These are phyloP conservation scores for Apiotrichum porosum DNA, from an alignment of 1,284 basidiomycete genomes.

Conservation along the genomic window DNA sequence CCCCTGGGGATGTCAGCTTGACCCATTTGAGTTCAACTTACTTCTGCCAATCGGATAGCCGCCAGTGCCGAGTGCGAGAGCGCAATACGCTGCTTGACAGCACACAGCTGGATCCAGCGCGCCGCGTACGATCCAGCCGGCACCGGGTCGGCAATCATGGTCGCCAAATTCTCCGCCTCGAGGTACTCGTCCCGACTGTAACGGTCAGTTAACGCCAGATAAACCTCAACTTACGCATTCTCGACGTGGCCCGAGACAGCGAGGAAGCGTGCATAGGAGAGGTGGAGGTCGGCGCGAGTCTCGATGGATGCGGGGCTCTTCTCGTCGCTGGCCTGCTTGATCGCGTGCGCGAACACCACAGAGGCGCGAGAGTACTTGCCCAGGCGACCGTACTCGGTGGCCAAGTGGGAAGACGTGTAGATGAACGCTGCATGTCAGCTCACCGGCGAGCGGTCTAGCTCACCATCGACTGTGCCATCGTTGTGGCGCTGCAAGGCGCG, in stretches of 20 bases:
- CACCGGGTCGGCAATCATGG: constrained; percentile 14
- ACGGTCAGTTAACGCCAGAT: too few species aligned
- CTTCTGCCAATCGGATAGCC: constrained; percentile 63
- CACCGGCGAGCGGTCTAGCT: neutral
- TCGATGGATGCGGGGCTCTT: constrained; percentile 18
- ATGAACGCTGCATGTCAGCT: constrained; percentile 57
- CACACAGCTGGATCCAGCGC: constrained; percentile 58
- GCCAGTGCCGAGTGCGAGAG: constrained; percentile 65
- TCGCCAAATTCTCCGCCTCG: constrained; percentile 51
- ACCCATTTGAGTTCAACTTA: constrained; percentile 48
- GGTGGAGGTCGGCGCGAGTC: constrained; percentile 55
- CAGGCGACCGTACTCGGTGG: constrained; percentile 67
- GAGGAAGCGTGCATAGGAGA: constrained; percentile 64
- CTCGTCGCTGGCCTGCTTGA: constrained; percentile 48
- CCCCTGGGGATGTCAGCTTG: too few species aligned
- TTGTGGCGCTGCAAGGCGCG: constrained; percentile 55
- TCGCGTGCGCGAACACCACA: constrained; percentile 58
- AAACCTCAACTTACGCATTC: too few species aligned
- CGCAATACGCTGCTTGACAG: constrained; percentile 62
- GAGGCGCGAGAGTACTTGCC: constrained; percentile 67
- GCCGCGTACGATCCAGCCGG: constrained; percentile 53
- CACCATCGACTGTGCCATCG: constrained; percentile 46
- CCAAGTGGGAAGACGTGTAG: constrained; percentile 62
- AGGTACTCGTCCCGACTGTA: constrained; percentile 12
- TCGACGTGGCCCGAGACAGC: constrained; percentile 59